Conservation (phyloP, 208 protist genomes). For the Crithidia brevicula region DNA sequence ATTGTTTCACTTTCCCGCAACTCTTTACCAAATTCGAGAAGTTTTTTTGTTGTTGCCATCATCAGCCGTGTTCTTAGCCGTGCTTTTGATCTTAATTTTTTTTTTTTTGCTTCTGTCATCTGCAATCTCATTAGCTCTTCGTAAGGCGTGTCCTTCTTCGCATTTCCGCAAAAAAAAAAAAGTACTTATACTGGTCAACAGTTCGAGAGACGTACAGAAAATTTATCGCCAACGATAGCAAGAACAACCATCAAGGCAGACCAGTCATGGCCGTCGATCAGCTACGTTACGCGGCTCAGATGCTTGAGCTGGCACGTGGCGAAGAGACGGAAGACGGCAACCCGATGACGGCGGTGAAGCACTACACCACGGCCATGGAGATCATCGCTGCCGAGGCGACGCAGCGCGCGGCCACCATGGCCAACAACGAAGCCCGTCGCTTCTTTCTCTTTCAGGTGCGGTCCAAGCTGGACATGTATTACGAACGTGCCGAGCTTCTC, state of each 20-base stretch:
- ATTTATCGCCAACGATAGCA: too few species aligned
- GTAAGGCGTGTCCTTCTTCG: not conserved
- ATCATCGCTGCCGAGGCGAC: slow-evolving; percentile 52
- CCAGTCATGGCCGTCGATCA: slow-evolving; percentile 20
- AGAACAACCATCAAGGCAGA: not conserved
- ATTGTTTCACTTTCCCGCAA: not conserved
- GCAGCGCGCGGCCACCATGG: slow-evolving; percentile 32
- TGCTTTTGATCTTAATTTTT: slow-evolving; percentile 9
- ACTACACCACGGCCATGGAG: slow-evolving; percentile 85
- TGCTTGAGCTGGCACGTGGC: slow-evolving; percentile 60
- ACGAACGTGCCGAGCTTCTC: slow-evolving; percentile 67
- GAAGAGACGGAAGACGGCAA: slow-evolving; percentile 82
- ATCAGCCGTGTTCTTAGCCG: too few species aligned
- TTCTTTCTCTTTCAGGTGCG: slow-evolving; percentile 81
- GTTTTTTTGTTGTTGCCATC: slow-evolving; percentile 1
- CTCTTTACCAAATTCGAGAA: too few species aligned
- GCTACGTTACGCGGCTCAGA: slow-evolving; percentile 42
- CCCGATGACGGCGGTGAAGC: slow-evolving; percentile 59
- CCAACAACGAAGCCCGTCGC: slow-evolving; percentile 38
- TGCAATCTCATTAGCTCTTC: too few species aligned
- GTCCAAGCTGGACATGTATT: slow-evolving; percentile 67
- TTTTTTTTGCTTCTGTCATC: slow-evolving; percentile 11
- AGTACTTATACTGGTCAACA: too few species aligned
- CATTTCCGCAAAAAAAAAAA: slow-evolving; percentile 11
- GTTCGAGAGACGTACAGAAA: too few species aligned